Evolutionary conservation across 768 basidiomycete species (phyloP), one percentile per base, ranked within the genome.

Genomic region (Suillus subalutaceus): DNA sequence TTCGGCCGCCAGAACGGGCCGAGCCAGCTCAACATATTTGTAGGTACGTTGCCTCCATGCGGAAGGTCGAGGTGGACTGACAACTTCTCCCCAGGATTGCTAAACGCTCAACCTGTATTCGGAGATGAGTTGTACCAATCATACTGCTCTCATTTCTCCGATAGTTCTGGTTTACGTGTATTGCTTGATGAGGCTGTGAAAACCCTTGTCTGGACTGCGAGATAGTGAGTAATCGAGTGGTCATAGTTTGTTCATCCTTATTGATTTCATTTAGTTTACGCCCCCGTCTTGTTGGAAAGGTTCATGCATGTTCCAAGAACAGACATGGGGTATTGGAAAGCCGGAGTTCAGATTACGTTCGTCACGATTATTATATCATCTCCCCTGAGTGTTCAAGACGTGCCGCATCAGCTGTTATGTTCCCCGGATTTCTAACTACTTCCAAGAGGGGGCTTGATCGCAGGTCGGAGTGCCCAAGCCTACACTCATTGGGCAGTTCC

Each of bases 401-500:
- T 23, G 66, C 26, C 13, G 26, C 26, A 32, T 20, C 48, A 90
- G 89, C 87, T 0, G 75, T 84, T 0, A 86, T 91, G 83, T 67
- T 90, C 7, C 80, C 86, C 4, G 89, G 85, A 0, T 84, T 86
- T 0, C 67, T 90, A 26, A 23, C 15, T 87, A 4, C 79, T 93
- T 12, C 92, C 94, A 0, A 74, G 86, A 15, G 92, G 92, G 0
- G 76, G 93, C 15, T 75, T n/a, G 20, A 79, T 94, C 7, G 74
- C 86, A 7, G 92, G 93, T 1, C 94, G 92, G 91, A 79, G 85
- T 0, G 87, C 88, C 5, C 78, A 90, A 68, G 69, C 79, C 0
- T 73, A 79, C 15, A 73, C 88, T 0, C 87, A 86, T 65, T 94
- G 92, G 92, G 86, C 93, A 56, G 87, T 79, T 0, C 83, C 86